Conservation (phyloP, 2,329 filamentous ascomycete species). For the Fusarium anthophilum region DNA sequence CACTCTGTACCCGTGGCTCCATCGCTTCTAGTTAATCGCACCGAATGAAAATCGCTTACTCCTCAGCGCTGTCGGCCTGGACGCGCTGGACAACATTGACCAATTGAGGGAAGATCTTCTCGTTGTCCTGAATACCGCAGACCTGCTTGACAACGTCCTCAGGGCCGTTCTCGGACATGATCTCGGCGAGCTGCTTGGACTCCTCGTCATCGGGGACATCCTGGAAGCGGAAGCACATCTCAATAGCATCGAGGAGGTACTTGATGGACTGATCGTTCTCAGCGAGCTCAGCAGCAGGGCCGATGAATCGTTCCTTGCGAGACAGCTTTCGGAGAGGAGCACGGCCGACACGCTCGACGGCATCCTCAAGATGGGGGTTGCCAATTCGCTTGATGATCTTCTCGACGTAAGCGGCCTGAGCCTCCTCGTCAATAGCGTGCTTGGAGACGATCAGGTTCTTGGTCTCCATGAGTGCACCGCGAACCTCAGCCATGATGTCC, state of each 20-base stretch:
- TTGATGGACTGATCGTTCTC: slow-evolving; percentile 79
- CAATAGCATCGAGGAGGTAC: slow-evolving; percentile 81
- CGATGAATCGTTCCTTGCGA: slow-evolving; percentile 95
- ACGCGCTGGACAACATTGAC: slow-evolving; percentile 85
- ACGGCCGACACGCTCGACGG: slow-evolving; percentile 93
- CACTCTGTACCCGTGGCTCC: slow-evolving; percentile 13
- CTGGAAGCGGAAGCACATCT: slow-evolving; percentile 96
- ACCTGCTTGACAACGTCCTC: slow-evolving; percentile 82
- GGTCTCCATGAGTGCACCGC: slow-evolving; percentile 84
- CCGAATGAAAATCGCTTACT: slow-evolving; percentile 48
- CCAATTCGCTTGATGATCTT: slow-evolving; percentile 93
- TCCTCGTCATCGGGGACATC: slow-evolving; percentile 93
- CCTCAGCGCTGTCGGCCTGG: slow-evolving; percentile 67
- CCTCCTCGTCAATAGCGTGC: slow-evolving; percentile 78
- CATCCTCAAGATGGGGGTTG: slow-evolving; percentile 92
- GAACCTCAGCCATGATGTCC: slow-evolving; percentile 82
- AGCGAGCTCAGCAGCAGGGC: slow-evolving; percentile 87
- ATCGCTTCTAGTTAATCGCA: slow-evolving; percentile 12
- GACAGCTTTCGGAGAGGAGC: slow-evolving; percentile 93
- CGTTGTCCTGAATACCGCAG: slow-evolving; percentile 78
- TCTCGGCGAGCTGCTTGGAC: slow-evolving; percentile 84
- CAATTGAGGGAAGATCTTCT: slow-evolving; percentile 81
- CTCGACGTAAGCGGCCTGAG: slow-evolving; percentile 87
- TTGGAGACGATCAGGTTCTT: slow-evolving; percentile 86
- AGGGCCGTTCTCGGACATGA: slow-evolving; percentile 78